Evolutionary conservation across 495 filamentous ascomycete species (phyloP).

Genomic region (Rhypophila decipiens): DNA sequence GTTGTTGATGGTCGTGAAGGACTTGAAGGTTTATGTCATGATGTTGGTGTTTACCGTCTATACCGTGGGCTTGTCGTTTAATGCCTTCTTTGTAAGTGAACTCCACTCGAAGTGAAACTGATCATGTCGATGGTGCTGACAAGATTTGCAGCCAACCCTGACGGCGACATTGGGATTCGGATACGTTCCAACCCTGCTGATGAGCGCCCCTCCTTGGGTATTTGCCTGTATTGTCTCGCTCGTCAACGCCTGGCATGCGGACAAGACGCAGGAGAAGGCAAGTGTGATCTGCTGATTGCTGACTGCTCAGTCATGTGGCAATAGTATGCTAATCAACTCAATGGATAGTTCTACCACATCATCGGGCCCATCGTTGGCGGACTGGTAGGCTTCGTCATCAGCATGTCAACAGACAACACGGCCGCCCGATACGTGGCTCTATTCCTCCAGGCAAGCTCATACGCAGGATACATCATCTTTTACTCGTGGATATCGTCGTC

Average conservation of each 20-base stretch:
- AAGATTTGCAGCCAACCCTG: slow-evolving; percentile 68
- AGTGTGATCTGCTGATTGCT: background rate
- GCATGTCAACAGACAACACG: slow-evolving; percentile 56
- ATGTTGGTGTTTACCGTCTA: slow-evolving; percentile 38
- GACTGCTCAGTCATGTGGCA: background rate
- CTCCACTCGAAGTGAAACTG: slow-evolving; percentile 31
- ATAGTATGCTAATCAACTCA: slow-evolving; percentile 7
- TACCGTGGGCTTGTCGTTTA: slow-evolving; percentile 28
- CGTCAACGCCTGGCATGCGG: slow-evolving; percentile 67
- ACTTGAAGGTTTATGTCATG: slow-evolving; percentile 58
- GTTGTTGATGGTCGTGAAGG: slow-evolving; percentile 60
- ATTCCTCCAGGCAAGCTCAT: slow-evolving; percentile 58
- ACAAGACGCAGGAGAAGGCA: slow-evolving; percentile 60
- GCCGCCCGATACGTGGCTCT: slow-evolving; percentile 70
- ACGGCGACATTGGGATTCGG: slow-evolving; percentile 65
- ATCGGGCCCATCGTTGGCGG: slow-evolving; percentile 59
- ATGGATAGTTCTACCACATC: slow-evolving; percentile 62
- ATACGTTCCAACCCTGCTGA: slow-evolving; percentile 62
- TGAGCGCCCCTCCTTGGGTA: slow-evolving; percentile 68
- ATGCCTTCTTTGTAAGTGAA: slow-evolving; percentile 49
- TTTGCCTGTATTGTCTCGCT: slow-evolving; percentile 65
- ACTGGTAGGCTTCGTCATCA: slow-evolving; percentile 65
- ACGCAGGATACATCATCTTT: slow-evolving; percentile 61
- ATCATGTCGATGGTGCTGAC: slow-evolving; percentile 54
- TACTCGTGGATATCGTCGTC: slow-evolving; percentile 72